phyloP scores from a whole-genome alignment of 73 alveolate genomes.

The Paraurostyla sp. region DNA sequence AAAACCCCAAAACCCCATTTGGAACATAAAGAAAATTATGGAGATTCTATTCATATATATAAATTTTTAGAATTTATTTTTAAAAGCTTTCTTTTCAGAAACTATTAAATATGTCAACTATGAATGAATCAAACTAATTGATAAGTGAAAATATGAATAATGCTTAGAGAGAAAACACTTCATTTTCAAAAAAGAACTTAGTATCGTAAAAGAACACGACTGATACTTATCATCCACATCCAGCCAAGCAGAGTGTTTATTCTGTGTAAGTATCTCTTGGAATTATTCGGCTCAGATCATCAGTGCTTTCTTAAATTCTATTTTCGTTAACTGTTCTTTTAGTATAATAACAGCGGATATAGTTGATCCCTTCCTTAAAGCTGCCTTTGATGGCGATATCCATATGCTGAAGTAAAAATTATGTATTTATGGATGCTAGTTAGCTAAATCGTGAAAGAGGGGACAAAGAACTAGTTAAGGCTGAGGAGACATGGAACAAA shows the following conservation, averaged over 20 bases:
- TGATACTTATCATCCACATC: background rate
- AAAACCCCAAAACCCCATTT: too few relatives aligned
- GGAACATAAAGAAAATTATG: too few relatives aligned
- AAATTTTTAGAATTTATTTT: too few relatives aligned
- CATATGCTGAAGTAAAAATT: background rate
- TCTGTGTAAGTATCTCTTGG: background rate
- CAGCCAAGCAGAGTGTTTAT: background rate
- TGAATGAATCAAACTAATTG: background rate
- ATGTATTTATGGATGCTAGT: background rate
- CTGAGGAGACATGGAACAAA: conserved; percentile 32
- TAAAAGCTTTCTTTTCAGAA: too few relatives aligned
- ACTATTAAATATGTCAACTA: background rate
- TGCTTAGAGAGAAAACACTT: background rate
- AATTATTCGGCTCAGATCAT: background rate
- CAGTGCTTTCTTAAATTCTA: background rate
- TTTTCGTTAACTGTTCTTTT: background rate
- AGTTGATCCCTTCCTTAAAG: background rate
- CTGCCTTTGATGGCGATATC: background rate
- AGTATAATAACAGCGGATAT: background rate
- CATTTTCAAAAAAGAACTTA: background rate
- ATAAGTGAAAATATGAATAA: background rate
- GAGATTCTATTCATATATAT: too few relatives aligned
- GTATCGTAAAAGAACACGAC: background rate
- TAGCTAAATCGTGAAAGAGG: background rate
- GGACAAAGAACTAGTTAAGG: conserved; percentile 3